Percentiles rank a stretch among this genome's conserved stretches.
These are phyloP conservation scores for Coniochaeta pulveracea DNA, from an alignment of 2,329 filamentous ascomycete genomes.

Conservation along the genomic window DNA sequence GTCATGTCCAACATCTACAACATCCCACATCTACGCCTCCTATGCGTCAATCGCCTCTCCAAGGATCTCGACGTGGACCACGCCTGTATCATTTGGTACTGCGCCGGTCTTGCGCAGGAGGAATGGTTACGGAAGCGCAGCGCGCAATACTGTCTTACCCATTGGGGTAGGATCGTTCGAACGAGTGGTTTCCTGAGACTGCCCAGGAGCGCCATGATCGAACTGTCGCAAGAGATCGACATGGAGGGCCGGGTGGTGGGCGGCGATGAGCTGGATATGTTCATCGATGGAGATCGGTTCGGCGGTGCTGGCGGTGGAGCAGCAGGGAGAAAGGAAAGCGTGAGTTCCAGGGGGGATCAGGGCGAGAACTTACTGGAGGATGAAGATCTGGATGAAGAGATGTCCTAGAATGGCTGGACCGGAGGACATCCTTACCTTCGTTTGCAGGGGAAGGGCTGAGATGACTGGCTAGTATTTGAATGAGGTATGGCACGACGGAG, in stretches of 20 bases:
- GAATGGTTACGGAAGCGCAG: slow-evolving; percentile 88
- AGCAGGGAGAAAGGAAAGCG: slow-evolving; percentile 42
- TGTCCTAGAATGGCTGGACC: no score
- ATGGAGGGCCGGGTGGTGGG: slow-evolving; percentile 84
- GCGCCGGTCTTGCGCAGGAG: slow-evolving; percentile 78
- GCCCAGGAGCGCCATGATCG: slow-evolving; percentile 69
- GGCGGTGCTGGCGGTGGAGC: slow-evolving; percentile 24
- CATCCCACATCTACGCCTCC: slow-evolving; percentile 80
- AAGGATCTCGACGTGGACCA: slow-evolving; percentile 91
- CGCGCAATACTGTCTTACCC: slow-evolving; percentile 76
- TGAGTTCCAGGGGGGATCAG: slow-evolving; percentile 39
- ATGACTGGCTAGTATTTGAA: no score
- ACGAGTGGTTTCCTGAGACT: slow-evolving; percentile 78
- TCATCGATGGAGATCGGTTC: slow-evolving; percentile 33
- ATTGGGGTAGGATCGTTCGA: slow-evolving; percentile 90
- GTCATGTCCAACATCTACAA: slow-evolving; percentile 99
- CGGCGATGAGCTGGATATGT: slow-evolving; percentile 65
- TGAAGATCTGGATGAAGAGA: slow-evolving; percentile 48
- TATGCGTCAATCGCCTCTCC: slow-evolving; percentile 83
- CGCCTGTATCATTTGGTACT: slow-evolving; percentile 93
- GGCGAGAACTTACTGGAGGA: slow-evolving; percentile 47
- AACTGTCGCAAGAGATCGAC: slow-evolving; percentile 88
- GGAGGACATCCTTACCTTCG: no score
- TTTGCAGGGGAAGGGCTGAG: no score
- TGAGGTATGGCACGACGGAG: no score